phyloP scores from a whole-genome alignment of 306 rosid genomes.

The Quercus robur region DNA sequence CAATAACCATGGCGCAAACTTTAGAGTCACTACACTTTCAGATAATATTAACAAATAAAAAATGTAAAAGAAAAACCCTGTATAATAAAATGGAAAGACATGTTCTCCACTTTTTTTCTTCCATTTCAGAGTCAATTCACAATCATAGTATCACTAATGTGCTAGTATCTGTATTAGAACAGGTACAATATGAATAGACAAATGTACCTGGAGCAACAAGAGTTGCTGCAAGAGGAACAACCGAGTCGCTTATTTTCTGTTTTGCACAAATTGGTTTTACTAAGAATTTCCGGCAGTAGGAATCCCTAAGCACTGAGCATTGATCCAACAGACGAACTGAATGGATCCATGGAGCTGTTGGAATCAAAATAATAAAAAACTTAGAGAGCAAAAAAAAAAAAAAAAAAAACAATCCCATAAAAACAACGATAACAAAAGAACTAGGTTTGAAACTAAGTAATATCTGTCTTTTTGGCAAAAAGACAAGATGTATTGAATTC shows the following conservation, averaged over 20 bases:
- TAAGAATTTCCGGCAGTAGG: conserved; percentile 29
- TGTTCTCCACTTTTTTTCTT: neutral
- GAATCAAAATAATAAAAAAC: neutral
- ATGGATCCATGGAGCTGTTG: neutral
- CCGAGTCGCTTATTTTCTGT: conserved; percentile 39
- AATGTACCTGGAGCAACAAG: conserved; percentile 44
- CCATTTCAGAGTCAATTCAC: neutral
- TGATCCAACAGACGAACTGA: conserved; percentile 32
- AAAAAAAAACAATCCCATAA: neutral
- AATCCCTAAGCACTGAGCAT: conserved; percentile 22
- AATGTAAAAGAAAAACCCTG: neutral
- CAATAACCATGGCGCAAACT: neutral
- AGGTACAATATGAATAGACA: neutral
- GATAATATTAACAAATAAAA: neutral
- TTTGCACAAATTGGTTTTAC: conserved; percentile 45
- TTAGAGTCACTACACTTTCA: neutral
- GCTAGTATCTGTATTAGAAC: neutral
- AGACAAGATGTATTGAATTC: too few species aligned
- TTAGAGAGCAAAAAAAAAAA: neutral
- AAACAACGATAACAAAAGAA: neutral
- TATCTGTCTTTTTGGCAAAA: neutral
- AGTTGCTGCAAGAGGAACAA: conserved; percentile 50
- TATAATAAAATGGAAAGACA: neutral
- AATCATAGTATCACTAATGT: neutral
- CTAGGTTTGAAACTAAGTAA: neutral